Evolutionary conservation across 2,329 filamentous ascomycete genomes (phyloP).

Genomic region (Botrytis galanthina): DNA sequence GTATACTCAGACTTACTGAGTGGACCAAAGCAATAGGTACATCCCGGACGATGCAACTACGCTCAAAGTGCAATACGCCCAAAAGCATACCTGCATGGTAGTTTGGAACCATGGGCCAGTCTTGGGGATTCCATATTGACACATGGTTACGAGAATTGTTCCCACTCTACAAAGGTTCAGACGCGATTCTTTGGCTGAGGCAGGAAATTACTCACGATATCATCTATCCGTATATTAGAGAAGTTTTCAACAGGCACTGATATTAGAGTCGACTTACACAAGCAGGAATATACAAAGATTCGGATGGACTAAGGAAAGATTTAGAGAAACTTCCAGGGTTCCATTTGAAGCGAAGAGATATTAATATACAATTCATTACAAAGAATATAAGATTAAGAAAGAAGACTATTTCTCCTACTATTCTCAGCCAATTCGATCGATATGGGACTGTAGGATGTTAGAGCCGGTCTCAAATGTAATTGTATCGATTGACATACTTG

Average conservation of each 20-base stretch:
- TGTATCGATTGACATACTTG: conserved; percentile 44
- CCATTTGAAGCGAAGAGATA: conserved; percentile 66
- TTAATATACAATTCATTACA: conserved; percentile 59
- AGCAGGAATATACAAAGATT: conserved; percentile 74
- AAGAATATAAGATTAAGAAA: conserved; percentile 64
- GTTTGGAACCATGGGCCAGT: conserved; percentile 60
- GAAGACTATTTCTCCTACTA: conserved; percentile 60
- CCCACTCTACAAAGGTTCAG: conserved; percentile 55
- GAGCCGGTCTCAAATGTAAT: neutral
- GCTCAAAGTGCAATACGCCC: conserved; percentile 70
- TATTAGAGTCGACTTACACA: conserved; percentile 46
- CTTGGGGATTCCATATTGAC: conserved; percentile 68
- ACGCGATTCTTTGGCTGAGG: neutral
- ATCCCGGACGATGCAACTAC: conserved; percentile 66
- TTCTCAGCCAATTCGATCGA: conserved; percentile 53
- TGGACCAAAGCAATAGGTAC: conserved; percentile 70
- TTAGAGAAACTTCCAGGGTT: conserved; percentile 68
- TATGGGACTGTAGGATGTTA: conserved; percentile 48
- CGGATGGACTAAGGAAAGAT: conserved; percentile 73
- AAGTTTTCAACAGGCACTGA: conserved; percentile 22
- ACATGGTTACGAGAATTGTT: conserved; percentile 74
- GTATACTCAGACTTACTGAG: conserved; percentile 45
- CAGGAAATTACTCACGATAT: conserved; percentile 42
- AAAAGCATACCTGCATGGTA: conserved; percentile 66
- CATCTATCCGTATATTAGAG: conserved; percentile 39